Conservation (phyloP, 768 basidiomycete genomes). For the Pholiota molesta region DNA sequence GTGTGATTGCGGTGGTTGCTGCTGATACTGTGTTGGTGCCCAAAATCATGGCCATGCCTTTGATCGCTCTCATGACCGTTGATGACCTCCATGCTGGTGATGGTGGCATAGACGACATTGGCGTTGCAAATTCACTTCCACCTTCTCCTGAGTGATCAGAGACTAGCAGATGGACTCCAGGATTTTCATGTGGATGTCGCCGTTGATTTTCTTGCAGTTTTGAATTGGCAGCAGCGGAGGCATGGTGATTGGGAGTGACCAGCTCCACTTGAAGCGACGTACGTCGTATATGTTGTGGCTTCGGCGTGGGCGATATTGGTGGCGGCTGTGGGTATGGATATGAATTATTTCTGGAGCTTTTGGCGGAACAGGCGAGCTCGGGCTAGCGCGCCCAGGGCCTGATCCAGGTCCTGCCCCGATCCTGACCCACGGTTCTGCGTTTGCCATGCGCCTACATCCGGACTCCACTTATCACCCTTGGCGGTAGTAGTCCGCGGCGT, state of each 20-base stretch:
- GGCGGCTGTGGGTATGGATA: neutral
- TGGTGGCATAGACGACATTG: slow-evolving; percentile 10
- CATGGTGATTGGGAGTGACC: neutral
- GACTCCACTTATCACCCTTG: slow-evolving; percentile 8
- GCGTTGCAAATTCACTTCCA: slow-evolving; percentile 11
- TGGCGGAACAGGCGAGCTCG: neutral
- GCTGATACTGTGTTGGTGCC: neutral
- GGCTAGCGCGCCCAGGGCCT: neutral
- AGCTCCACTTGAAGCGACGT: slow-evolving; percentile 2
- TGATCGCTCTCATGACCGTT: slow-evolving; percentile 3
- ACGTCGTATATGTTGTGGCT: neutral
- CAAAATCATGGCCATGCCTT: neutral
- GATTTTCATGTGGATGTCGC: neutral
- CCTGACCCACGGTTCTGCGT: neutral
- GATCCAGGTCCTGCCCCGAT: neutral
- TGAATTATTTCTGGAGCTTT: neutral
- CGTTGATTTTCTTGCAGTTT: neutral
- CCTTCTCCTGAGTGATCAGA: neutral
- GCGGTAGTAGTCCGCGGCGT: slow-evolving; percentile 7
- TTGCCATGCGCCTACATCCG: slow-evolving; percentile 9
- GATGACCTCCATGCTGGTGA: neutral
- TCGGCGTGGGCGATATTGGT: neutral
- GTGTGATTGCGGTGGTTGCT: neutral
- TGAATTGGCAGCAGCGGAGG: neutral
- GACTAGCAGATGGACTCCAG: neutral